These are phyloP conservation scores for Collybia sp. DNA, from an alignment of 768 basidiomycete species.

Conservation along the genomic window DNA sequence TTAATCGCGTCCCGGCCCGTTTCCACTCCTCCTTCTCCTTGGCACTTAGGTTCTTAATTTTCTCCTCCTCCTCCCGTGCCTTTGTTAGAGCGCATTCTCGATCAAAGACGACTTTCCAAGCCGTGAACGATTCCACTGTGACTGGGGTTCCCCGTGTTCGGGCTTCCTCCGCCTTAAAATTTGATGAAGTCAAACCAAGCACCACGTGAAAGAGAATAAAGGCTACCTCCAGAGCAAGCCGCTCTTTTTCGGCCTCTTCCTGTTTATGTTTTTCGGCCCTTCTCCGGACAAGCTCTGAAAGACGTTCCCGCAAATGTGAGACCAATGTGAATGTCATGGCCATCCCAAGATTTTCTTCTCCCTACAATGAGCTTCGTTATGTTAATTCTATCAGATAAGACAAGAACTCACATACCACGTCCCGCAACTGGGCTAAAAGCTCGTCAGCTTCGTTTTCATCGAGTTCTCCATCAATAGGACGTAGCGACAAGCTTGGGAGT, in stretches of 20 bases:
- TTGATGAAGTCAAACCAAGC: neutral
- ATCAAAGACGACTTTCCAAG: conserved; percentile 82
- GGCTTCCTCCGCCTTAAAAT: conserved; percentile 74
- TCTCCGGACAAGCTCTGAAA: conserved; percentile 56
- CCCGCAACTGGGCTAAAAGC: conserved; percentile 53
- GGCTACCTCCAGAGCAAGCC: conserved; percentile 67
- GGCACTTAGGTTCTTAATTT: conserved; percentile 57
- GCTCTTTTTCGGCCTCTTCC: conserved; percentile 71
- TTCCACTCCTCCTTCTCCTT: conserved; percentile 88
- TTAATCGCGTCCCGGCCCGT: conserved; percentile 52
- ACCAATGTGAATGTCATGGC: conserved; percentile 98
- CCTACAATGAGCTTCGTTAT: conserved; percentile 35
- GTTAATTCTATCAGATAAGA: conserved; percentile 2
- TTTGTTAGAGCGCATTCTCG: conserved; percentile 56
- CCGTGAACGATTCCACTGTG: conserved; percentile 72
- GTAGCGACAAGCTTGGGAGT: conserved; percentile 68
- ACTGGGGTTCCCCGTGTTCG: conserved; percentile 91
- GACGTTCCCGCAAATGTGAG: conserved; percentile 75
- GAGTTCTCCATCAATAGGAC: conserved; percentile 54
- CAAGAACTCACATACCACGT: conserved; percentile 39
- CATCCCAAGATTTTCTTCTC: conserved; percentile 87
- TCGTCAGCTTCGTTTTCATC: conserved; percentile 50
- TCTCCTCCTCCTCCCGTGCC: conserved; percentile 71
- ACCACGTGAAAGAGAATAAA: neutral
- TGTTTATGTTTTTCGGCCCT: conserved; percentile 52